Conservation (phyloP, 2,329 filamentous ascomycete genomes). For the Cordyceps militaris region DNA sequence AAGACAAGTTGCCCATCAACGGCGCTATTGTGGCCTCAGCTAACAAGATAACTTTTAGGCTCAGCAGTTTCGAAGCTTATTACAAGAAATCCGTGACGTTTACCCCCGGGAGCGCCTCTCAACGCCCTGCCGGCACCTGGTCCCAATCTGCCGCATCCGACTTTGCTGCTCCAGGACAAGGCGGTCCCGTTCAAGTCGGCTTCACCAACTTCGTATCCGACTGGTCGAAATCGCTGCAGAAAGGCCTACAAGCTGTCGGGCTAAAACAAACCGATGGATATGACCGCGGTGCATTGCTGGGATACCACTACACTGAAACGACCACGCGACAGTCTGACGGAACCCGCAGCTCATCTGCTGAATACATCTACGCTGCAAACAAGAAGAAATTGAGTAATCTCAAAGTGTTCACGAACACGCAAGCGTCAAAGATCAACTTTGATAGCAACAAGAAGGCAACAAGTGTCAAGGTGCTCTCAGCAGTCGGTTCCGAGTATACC, state of each 20-base stretch:
- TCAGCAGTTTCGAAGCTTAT: slow-evolving; percentile 18
- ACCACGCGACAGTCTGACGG: slow-evolving; percentile 17
- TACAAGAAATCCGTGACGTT: slow-evolving; percentile 23
- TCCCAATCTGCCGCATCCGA: slow-evolving; percentile 20
- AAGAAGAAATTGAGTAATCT: slow-evolving; percentile 24
- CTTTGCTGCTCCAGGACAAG: slow-evolving; percentile 18
- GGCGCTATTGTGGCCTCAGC: too few species aligned
- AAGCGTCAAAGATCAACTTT: slow-evolving; percentile 40
- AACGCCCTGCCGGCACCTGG: slow-evolving; percentile 17
- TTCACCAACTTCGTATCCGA: slow-evolving; percentile 22
- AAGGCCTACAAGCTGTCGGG: slow-evolving; percentile 22
- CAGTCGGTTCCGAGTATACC: slow-evolving; percentile 13
- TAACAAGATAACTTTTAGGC: not conserved
- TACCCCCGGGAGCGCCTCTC: slow-evolving; percentile 14
- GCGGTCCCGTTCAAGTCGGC: slow-evolving; percentile 22
- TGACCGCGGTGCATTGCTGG: slow-evolving; percentile 19
- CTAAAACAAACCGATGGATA: slow-evolving; percentile 19
- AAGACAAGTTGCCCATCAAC: not conserved
- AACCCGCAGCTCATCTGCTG: slow-evolving; percentile 21
- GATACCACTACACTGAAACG: slow-evolving; percentile 20
- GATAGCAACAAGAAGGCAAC: slow-evolving; percentile 31
- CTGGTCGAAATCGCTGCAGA: slow-evolving; percentile 18
- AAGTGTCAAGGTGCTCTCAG: slow-evolving; percentile 29
- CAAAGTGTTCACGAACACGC: slow-evolving; percentile 33
- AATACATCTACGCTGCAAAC: slow-evolving; percentile 22